A percentile compares a stretch with the other conserved stretches of the same genome.
phyloP scores from a whole-genome alignment of 805 yeast genomes.

The Yarrowia sp. region DNA sequence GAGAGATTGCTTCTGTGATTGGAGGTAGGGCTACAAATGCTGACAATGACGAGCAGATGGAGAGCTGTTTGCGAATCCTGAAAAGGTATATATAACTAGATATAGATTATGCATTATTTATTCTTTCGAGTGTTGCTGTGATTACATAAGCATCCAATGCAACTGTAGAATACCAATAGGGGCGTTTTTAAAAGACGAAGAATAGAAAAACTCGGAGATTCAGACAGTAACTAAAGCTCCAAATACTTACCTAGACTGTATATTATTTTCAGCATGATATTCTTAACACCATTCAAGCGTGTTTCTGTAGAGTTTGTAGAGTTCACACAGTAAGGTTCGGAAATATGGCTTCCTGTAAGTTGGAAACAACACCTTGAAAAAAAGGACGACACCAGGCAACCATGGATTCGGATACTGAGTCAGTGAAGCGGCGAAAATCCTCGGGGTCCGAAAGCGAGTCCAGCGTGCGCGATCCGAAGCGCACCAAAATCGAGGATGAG shows the following conservation, averaged over 20 bases:
- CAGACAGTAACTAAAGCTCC: too few species aligned
- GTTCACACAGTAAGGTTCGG: neutral
- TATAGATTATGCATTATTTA: too few species aligned
- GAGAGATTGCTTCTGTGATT: neutral
- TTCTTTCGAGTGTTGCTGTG: too few species aligned
- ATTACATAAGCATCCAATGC: too few species aligned
- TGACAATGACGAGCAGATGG: neutral
- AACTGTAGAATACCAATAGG: too few species aligned
- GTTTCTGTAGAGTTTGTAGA: neutral
- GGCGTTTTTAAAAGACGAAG: too few species aligned
- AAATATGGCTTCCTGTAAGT: neutral
- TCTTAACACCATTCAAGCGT: neutral
- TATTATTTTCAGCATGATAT: neutral
- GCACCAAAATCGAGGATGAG: constrained; percentile 33
- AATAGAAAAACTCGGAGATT: too few species aligned
- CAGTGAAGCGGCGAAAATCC: constrained; percentile 22
- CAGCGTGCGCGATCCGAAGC: constrained; percentile 18
- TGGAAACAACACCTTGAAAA: constrained; percentile 12
- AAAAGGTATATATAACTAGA: too few species aligned
- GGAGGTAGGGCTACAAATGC: neutral
- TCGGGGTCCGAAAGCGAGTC: constrained; percentile 25
- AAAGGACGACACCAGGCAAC: constrained; percentile 16
- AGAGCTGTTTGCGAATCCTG: neutral
- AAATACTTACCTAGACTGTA: neutral
- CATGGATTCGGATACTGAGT: constrained; percentile 25